Evolutionary conservation across 1,139 yeast genomes (phyloP).

Genomic region (Debaryomyces singareniensis): DNA sequence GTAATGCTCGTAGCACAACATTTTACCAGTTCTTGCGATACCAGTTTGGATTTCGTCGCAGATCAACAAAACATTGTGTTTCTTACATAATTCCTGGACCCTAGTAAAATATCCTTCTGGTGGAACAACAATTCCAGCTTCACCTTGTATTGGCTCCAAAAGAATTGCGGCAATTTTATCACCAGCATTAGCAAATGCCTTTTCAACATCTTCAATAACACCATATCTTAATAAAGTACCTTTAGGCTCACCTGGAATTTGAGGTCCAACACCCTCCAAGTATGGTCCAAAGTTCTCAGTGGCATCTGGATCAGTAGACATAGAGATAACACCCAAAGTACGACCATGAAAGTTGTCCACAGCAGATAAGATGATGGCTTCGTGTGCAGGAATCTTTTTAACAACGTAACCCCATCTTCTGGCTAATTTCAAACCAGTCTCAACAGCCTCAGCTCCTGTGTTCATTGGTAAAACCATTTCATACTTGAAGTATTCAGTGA

Average conservation of each 20-base stretch:
- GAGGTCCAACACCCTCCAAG: slow-evolving; percentile 76
- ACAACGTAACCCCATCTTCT: slow-evolving; percentile 95
- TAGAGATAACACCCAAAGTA: slow-evolving; percentile 89
- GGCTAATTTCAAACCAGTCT: slow-evolving; percentile 88
- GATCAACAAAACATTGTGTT: slow-evolving; percentile 80
- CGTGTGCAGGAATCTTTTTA: slow-evolving; percentile 75
- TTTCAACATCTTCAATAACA: slow-evolving; percentile 77
- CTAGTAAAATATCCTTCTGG: slow-evolving; percentile 70
- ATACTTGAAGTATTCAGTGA: slow-evolving; percentile 83
- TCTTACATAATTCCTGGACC: slow-evolving; percentile 70
- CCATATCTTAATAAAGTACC: slow-evolving; percentile 67
- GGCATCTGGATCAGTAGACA: slow-evolving; percentile 96
- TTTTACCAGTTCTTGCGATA: slow-evolving; percentile 93
- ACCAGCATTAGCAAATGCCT: slow-evolving; percentile 78
- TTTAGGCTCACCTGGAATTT: slow-evolving; percentile 55
- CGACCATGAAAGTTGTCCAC: slow-evolving; percentile 93
- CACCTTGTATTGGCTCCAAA: slow-evolving; percentile 97
- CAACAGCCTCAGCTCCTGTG: slow-evolving; percentile 99
- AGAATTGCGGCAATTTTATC: slow-evolving; percentile 87
- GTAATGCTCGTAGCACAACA: slow-evolving; percentile 87
- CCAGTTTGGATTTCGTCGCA: slow-evolving; percentile 98
- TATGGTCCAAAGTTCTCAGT: slow-evolving; percentile 88
- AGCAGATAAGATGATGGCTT: slow-evolving; percentile 86
- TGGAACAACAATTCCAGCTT: slow-evolving; percentile 96
- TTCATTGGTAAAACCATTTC: slow-evolving; percentile 97